Conservation (phyloP, 2,329 filamentous ascomycete genomes). For the Paramyrothecium sp. region DNA sequence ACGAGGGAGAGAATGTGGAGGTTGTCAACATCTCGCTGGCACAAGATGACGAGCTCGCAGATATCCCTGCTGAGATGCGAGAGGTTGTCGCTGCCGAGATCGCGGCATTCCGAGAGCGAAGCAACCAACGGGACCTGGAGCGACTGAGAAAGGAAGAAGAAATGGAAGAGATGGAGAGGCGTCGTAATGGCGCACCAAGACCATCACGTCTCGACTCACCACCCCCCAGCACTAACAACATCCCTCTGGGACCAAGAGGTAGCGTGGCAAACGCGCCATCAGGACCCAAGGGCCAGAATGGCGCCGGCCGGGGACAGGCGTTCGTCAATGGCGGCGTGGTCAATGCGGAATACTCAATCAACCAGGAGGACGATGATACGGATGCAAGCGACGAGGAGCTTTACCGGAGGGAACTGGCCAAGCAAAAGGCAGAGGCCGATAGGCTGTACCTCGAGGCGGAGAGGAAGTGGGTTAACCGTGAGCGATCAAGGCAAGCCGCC, state of each 20-base stretch:
- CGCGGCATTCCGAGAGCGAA: constrained; percentile 87
- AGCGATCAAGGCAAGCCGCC: constrained; percentile 79
- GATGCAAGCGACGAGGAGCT: constrained; percentile 87
- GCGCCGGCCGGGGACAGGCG: constrained; percentile 52
- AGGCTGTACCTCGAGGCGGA: constrained; percentile 83
- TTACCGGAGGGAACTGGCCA: constrained; percentile 67
- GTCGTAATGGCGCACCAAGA: constrained; percentile 63
- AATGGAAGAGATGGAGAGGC: constrained; percentile 80
- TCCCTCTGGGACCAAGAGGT: constrained; percentile 32
- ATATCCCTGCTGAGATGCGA: constrained; percentile 94
- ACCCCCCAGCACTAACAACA: constrained; percentile 62
- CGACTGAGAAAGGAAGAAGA: constrained; percentile 87
- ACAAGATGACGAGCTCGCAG: constrained; percentile 88
- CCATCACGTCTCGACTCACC: constrained; percentile 71
- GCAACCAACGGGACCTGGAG: constrained; percentile 84
- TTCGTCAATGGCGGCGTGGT: constrained; percentile 80
- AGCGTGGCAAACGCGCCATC: constrained; percentile 74
- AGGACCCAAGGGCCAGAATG: constrained; percentile 64
- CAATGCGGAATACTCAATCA: constrained; percentile 55
- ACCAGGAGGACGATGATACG: constrained; percentile 80
- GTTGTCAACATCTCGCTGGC: constrained; percentile 87
- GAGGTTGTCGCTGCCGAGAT: constrained; percentile 95
- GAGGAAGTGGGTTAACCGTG: constrained; percentile 86
- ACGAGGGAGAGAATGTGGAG: constrained; percentile 67
- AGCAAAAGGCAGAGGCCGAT: constrained; percentile 73